A percentile compares a stretch with the other conserved stretches of the same genome.
phyloP scores from a whole-genome alignment of 139 green algal species.

The Chlamydomonas sp. region DNA sequence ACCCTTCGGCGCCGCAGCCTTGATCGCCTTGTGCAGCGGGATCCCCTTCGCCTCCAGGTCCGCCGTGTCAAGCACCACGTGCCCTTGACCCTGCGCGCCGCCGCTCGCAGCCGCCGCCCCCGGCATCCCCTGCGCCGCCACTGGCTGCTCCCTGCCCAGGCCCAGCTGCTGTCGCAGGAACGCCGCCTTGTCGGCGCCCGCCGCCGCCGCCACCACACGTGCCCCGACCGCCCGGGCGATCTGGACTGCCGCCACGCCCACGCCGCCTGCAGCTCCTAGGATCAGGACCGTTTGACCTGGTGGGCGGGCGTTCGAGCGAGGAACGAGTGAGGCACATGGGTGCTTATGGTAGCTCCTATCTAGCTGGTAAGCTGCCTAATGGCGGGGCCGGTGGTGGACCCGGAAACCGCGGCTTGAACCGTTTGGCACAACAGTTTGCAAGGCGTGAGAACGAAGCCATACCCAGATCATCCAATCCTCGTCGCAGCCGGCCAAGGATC shows the following conservation, averaged over 20 bases:
- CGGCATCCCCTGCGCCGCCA: no score
- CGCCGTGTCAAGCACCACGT: slow-evolving; percentile 50
- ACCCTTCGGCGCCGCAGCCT: slow-evolving; percentile 48
- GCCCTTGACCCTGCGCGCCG: background rate
- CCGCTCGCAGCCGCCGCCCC: no score
- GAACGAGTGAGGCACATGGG: background rate
- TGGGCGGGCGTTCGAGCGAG: background rate
- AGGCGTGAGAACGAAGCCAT: no score
- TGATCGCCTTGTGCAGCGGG: slow-evolving; percentile 49
- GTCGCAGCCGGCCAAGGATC: no score
- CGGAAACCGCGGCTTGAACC: no score
- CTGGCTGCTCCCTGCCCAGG: background rate
- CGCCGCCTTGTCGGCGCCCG: slow-evolving; percentile 51
- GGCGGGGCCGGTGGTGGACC: no score
- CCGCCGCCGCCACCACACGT: slow-evolving; percentile 70
- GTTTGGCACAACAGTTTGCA: no score
- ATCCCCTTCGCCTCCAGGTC: slow-evolving; percentile 3
- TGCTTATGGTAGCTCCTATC: no score
- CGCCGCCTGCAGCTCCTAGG: slow-evolving; percentile 85
- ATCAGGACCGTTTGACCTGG: slow-evolving; percentile 86
- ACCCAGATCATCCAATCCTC: no score
- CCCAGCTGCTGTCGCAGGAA: slow-evolving; percentile 36
- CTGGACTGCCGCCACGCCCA: slow-evolving; percentile 89
- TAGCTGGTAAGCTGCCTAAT: no score
- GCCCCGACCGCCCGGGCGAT: slow-evolving; percentile 69